Evolutionary conservation across 83 land plant genomes (phyloP).

Genomic region (Diphasiastrum complanatum): DNA sequence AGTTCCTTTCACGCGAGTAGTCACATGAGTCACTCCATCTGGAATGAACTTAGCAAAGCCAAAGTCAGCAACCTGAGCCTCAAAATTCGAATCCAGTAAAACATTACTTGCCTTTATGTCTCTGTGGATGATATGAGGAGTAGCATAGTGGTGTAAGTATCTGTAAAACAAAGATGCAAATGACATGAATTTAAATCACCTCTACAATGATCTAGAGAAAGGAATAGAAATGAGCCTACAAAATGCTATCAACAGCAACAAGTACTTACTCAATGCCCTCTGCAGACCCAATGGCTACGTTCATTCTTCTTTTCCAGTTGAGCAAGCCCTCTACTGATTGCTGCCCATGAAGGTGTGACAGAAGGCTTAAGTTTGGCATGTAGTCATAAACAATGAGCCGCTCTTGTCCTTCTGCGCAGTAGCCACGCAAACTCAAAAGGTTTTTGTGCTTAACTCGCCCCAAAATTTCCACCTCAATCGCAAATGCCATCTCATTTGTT

Average conservation of each 20-base stretch:
- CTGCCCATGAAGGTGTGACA: background rate
- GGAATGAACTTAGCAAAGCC: background rate
- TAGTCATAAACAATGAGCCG: conserved; percentile 2
- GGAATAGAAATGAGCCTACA: background rate
- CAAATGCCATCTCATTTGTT: background rate
- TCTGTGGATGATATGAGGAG: conserved; percentile 1
- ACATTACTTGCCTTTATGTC: background rate
- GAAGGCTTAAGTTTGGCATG: no score
- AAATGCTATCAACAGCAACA: no score
- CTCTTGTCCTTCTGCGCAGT: conserved; percentile 1
- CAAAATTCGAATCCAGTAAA: background rate
- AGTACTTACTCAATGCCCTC: background rate
- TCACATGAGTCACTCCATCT: conserved; percentile 1
- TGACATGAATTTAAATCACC: no score
- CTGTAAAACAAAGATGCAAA: no score
- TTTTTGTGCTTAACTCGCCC: background rate
- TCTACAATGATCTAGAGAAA: no score
- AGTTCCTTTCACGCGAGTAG: conserved; percentile 1
- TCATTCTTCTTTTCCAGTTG: background rate
- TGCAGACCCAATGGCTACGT: background rate
- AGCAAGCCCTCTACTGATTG: background rate
- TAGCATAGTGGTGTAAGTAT: background rate
- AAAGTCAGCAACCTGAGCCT: background rate
- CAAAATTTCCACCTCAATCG: background rate
- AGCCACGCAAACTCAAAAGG: background rate